Base-by-base conservation (phyloP, 352 stramenopile species). In the Lagenidium sp. region DNA sequence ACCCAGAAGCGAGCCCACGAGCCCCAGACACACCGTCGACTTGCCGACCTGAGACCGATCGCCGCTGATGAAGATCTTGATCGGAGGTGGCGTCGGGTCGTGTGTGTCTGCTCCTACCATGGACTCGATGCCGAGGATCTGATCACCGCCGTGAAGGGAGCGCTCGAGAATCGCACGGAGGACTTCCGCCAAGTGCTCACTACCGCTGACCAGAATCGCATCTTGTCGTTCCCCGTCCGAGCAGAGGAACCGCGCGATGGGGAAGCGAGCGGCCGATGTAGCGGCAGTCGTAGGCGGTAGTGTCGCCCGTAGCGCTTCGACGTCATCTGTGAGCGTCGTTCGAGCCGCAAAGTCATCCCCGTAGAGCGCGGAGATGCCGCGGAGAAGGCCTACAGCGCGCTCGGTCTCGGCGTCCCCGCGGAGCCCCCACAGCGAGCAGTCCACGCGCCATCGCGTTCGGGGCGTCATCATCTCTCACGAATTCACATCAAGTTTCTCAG, bases 41-140 rank as follows among this genome's bases (percentile, higher is more conserved):
- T 99, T 99, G 49, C 95, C 96, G 0, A 98, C 95, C 49, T 97
- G 85, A 11, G 89, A 78, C 44, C 75, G 60, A 36, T 90, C 75
- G 4, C 80, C 80, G 47, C 70, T 87, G 31, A 93, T 47, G 45
- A 90, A 93, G 6, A 93, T 44, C 22, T 65, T 64, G 41, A 86
- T 50, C 7, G 74, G 60, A 8, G 34, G 38, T 24, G 8, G 13
- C 2, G 34, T 24, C 3, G 5, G 31, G 16, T 25, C 12, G 15
- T 29, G 23, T 5, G 31, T 16, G 4, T 29, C n/a, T 23, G 15
- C 34, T 2, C 26, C 15, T 15, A 36, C 45, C 15, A 55, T 22
- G 6, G 40, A 47, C n/a, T n/a, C n/a, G 13, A 38, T 39, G 12
- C 45, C 45, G 5, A 55, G 37, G 31, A 60, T 47, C 11, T 34